Percentiles rank a stretch among this genome's conserved stretches.
Conservation (phyloP, 2,329 filamentous ascomycete species). For the Chaetomiaceae sp. region DNA sequence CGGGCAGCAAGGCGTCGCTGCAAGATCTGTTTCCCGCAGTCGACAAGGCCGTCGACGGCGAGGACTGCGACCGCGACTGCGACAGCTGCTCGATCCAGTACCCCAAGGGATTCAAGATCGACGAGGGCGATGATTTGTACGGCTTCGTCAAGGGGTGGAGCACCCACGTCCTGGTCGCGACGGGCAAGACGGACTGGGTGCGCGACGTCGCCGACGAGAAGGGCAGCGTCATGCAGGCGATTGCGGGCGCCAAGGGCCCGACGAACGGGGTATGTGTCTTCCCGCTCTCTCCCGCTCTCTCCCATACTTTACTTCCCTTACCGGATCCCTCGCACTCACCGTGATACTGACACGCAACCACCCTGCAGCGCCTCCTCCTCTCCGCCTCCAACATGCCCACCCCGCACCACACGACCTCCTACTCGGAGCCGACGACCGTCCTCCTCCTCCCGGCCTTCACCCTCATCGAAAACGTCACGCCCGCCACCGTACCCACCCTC, state of each 20-base stretch:
- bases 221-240: slow-evolving; percentile 76
- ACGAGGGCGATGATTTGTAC: slow-evolving; percentile 74
- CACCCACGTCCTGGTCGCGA: slow-evolving; percentile 86
- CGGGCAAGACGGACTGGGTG: slow-evolving; percentile 95
- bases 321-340: not conserved
- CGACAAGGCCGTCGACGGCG: slow-evolving; percentile 72
- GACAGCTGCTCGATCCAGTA: slow-evolving; percentile 73
- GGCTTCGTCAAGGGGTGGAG: slow-evolving; percentile 82
- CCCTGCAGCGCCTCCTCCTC: slow-evolving; percentile 72
- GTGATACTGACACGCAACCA: slow-evolving; percentile 8
- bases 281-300: not conserved
- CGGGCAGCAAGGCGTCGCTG: slow-evolving; percentile 27
- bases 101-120: slow-evolving; percentile 67
- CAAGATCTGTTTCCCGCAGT: slow-evolving; percentile 67
- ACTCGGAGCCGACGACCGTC: slow-evolving; percentile 68
- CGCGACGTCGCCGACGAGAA: slow-evolving; percentile 83
- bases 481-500: slow-evolving; percentile 65
- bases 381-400: slow-evolving; percentile 89
- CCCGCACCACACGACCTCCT: slow-evolving; percentile 60
- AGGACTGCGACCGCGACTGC: slow-evolving; percentile 87
- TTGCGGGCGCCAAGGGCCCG: slow-evolving; percentile 55
- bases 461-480: slow-evolving; percentile 77
- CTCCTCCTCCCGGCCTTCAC: slow-evolving; percentile 82
- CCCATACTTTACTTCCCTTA: slow-evolving; percentile 1
- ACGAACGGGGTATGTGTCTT: slow-evolving; percentile 61